Base-by-base conservation (phyloP, 148 eudicot species). In the Rhododendron mucronatum region DNA sequence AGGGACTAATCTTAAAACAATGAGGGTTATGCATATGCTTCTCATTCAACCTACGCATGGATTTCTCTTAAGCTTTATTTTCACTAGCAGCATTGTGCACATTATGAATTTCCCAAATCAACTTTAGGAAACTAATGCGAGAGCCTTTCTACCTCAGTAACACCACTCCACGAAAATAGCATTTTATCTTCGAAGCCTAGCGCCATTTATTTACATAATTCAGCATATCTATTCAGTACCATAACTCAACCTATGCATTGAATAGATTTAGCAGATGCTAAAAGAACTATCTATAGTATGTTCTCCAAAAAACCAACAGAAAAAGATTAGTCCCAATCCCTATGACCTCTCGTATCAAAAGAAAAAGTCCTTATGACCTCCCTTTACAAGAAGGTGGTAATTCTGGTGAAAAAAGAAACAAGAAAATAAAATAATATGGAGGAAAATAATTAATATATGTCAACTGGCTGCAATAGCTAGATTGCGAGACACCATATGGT, bases 191-290 rank as follows among this genome's bases (percentile, higher is more conserved):
- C 1, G 33, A 51, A 18, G 23, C 39, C 44, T 18, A 80, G 63
- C 21, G 51, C 41, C 83, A 51, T 80, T 80, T 80, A 80, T 51
- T 47, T 80, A 80, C 47, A 28, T 37, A 80, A 80, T 80, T 51
- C 57, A 47, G 55, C 18, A 78, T 21, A 78, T 47, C 12, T 65
- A 23, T 23, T 65, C 13, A 65, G 28, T n/a, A 65, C 71, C 30
- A 8, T 23, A 65, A 2, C 30, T 65, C 71, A 65, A 55, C 21
- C 61, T 55, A 16, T 5, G 71, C 3, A 65, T 65, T 65, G n/a
- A n/a, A 65, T 65, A 65, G 30, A 65, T 65, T 7, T n/a, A 65
- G 30, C 30, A n/a, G 30, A 65, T 65, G 71, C 71, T 65, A 65
- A 2, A 65, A 23, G 9, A 61, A 65, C 30, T 9, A 65, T 65